These are phyloP conservation scores for Verticillium zaregamsianum DNA, from an alignment of 2,329 filamentous ascomycete genomes.

Conservation along the genomic window DNA sequence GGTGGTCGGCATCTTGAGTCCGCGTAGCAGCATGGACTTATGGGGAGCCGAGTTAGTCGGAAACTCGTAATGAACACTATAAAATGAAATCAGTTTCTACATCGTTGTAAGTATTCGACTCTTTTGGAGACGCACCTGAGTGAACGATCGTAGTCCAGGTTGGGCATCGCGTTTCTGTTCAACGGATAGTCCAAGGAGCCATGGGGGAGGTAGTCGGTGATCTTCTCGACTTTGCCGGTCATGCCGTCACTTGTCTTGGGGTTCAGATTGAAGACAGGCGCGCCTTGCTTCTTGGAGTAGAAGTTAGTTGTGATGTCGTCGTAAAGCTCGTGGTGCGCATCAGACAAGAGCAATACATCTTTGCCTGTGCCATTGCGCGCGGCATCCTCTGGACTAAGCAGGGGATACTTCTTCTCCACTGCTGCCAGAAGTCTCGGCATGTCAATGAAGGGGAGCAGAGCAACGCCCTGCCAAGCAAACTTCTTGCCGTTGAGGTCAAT, in stretches of 20 bases:
- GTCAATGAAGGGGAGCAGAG: slow-evolving; percentile 92
- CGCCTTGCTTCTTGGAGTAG: slow-evolving; percentile 82
- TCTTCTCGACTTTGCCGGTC: slow-evolving; percentile 75
- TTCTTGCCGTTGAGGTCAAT: slow-evolving; percentile 97
- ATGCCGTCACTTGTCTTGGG: slow-evolving; percentile 72
- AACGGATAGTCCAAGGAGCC: slow-evolving; percentile 76
- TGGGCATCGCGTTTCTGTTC: slow-evolving; percentile 65
- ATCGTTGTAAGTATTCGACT: background rate
- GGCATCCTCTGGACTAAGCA: slow-evolving; percentile 71
- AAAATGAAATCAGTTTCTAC: background rate
- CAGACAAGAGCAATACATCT: slow-evolving; percentile 80
- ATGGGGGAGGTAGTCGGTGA: slow-evolving; percentile 80
- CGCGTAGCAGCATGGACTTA: slow-evolving; percentile 91
- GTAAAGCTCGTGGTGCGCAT: slow-evolving; percentile 74
- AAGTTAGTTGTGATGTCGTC: slow-evolving; percentile 80
- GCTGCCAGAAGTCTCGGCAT: slow-evolving; percentile 79
- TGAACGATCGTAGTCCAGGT: slow-evolving; percentile 80
- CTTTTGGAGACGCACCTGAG: slow-evolving; percentile 62
- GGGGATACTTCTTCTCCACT: slow-evolving; percentile 77
- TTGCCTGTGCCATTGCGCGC: slow-evolving; percentile 75
- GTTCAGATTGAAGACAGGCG: slow-evolving; percentile 66
- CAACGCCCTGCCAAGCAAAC: slow-evolving; percentile 96
- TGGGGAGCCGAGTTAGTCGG: slow-evolving; percentile 66
- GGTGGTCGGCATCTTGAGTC: slow-evolving; percentile 67
- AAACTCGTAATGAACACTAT: slow-evolving; percentile 80